A percentile compares a stretch with the other conserved stretches of the same genome.
phyloP scores from a whole-genome alignment of 306 rosid genomes.

The Cicer pinnatifidum region DNA sequence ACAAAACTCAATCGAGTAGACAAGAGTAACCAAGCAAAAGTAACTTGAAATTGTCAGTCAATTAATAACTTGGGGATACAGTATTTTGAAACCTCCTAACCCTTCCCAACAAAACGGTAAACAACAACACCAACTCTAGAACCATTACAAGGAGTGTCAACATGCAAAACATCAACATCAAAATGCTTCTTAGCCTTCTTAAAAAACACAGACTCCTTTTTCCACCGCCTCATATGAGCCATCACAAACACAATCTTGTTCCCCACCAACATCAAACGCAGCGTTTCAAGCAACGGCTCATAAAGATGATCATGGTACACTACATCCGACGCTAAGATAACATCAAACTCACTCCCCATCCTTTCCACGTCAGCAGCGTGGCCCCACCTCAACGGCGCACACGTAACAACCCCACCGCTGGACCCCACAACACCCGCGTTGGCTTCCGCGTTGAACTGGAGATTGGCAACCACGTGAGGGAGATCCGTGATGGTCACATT shows the following conservation, averaged over 20 bases:
- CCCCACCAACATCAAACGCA: slow-evolving; percentile 53
- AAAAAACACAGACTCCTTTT: slow-evolving; percentile 79
- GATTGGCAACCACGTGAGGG: slow-evolving; percentile 74
- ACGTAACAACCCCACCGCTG: slow-evolving; percentile 62
- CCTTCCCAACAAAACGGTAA: slow-evolving; percentile 64
- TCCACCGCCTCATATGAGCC: slow-evolving; percentile 94
- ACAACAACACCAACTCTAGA: slow-evolving; percentile 71
- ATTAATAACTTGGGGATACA: not conserved
- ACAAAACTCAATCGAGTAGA: not conserved
- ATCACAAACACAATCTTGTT: slow-evolving; percentile 63
- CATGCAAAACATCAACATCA: slow-evolving; percentile 59
- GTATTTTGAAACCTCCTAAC: not conserved
- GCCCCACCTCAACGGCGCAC: slow-evolving; percentile 78
- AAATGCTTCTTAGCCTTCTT: slow-evolving; percentile 80
- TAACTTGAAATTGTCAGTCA: not conserved
- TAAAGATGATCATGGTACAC: slow-evolving; percentile 86
- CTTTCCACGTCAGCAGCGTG: slow-evolving; percentile 60
- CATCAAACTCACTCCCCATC: slow-evolving; percentile 68
- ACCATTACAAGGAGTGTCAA: slow-evolving; percentile 61
- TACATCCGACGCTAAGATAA: slow-evolving; percentile 80
- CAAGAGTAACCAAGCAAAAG: not conserved
- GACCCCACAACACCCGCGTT: slow-evolving; percentile 55
- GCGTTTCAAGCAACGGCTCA: slow-evolving; percentile 77
- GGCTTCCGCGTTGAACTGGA: slow-evolving; percentile 69
- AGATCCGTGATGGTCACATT: slow-evolving; percentile 84